Evolutionary conservation across 1,139 yeast genomes (phyloP), one percentile per base, ranked within the genome.

Genomic region (Lipomyces yarrowii): DNA sequence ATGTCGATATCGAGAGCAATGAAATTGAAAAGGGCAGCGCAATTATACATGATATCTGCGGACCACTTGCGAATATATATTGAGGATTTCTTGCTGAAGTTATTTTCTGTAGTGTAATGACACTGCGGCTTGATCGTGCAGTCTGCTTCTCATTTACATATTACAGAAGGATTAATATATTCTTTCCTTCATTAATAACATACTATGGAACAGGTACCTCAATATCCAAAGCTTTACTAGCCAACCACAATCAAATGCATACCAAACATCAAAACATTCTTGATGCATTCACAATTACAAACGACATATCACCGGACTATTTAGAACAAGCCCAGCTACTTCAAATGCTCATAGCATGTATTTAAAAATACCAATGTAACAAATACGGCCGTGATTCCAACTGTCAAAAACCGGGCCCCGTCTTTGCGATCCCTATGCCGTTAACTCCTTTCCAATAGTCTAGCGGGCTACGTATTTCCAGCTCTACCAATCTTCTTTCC

Each of bases 401-500:
- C 48, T 42, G 10, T 21, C 48, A 39, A 26, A 26, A 26, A 42
- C 18, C 23, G 4, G 23, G 11, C 48, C 48, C 18, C 10, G 11
- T 7, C 21, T 42, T 42, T 42, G 23, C 37, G 33, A 3, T 52
- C 32, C 18, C 33, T 2, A 52, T 52, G 55, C 32, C 13, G 15
- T n/a, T 26, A 26, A 26, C 30, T 21, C 18, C 11, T 13, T 35
- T 21, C 26, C 48, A 59, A 55, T 52, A 10, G 23, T 2, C 23
- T 18, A 11, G 8, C 18, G 48, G 21, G 18, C 32, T 15, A 23
- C 8, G 30, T 26, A 37, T 13, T 37, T 37, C 42, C 15, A 37
- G 60, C 46, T 23, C 48, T 72, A 76, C 89, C 89, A 86, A 61
- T 86, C 90, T 69, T 86, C 90, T 52, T 85, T 87, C 63, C 87